Evolutionary conservation across 495 filamentous ascomycete genomes (phyloP), one percentile per base, ranked within the genome.

Genomic region (Oidiodendron maius): DNA sequence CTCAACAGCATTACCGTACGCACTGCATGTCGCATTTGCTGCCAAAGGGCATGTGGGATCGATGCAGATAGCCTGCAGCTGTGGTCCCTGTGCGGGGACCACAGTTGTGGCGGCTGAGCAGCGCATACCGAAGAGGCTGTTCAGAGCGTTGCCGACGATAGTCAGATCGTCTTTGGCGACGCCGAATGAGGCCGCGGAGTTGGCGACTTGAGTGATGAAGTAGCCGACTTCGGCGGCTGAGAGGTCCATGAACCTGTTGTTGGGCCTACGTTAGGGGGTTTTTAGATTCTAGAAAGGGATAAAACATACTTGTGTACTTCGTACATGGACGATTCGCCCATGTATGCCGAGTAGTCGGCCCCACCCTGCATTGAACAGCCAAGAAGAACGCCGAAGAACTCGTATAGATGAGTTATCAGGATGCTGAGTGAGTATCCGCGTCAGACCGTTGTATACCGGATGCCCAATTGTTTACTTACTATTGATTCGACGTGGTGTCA

Each of bases 381-480:
- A 34, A 78, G 66, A 12, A 81, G 63, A 41, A 57, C 43, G 15
- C 72, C 75, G 55, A 80, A 81, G 64, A 67, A 77, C 48, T 70
- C 53, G 56, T 80, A 78, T 37, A 81, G 68, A 56, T 80, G 74
- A 23, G 74, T 78, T 28, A 80, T 50, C 35, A 79, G 71, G 30
- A 57, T 61, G 53, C 76, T 78, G 50, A 11, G 23, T 24, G 3
- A n/a, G 25, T 44, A 52, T 25, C 50, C 48, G 24, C n/a, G n/a
- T n/a, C 18, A 35, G 22, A 26, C 53, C 23, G 8, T 16, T 43
- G 4, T 21, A 18, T 9, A 5, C 8, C 20, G 15, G 4, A 30
- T 2, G 28, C n/a, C n/a, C n/a, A n/a, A n/a, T 45, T 13, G 25
- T 1, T 10, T 4, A 38, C 65, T 38, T 66, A 78, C 76, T 71